A percentile compares a stretch with the other conserved stretches of the same genome.
phyloP scores from a whole-genome alignment of 1,284 basidiomycete species.

The Ustilago xerochloae region DNA sequence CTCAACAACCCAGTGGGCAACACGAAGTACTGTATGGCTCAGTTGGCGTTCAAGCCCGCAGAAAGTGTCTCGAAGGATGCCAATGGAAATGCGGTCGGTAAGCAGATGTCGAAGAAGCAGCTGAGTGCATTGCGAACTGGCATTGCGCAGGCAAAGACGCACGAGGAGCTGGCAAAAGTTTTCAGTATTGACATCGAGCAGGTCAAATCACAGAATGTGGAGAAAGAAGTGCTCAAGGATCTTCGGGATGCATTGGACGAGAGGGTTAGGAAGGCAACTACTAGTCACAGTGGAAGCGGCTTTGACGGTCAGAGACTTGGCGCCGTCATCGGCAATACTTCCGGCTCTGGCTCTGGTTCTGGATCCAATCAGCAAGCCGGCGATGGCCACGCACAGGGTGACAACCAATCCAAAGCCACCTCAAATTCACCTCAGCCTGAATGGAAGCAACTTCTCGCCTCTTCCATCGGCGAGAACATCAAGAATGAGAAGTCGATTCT shows the following conservation, averaged over 20 bases:
- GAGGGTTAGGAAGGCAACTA: conserved; percentile 11
- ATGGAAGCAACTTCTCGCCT: conserved; percentile 58
- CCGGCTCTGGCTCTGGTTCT: neutral
- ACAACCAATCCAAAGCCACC: conserved; percentile 35
- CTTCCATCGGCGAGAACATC: conserved; percentile 48
- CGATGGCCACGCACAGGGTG: conserved; percentile 32
- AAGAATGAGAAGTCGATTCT: conserved; percentile 61
- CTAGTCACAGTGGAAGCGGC: conserved; percentile 1
- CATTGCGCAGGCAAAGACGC: conserved; percentile 50
- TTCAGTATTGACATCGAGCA: conserved; percentile 41
- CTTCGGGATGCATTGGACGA: conserved; percentile 22
- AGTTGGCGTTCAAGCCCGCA: conserved; percentile 64
- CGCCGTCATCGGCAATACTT: conserved; percentile 29
- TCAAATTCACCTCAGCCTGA: conserved; percentile 55
- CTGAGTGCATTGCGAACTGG: conserved; percentile 28
- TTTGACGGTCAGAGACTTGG: conserved; percentile 34
- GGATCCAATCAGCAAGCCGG: conserved; percentile 16
- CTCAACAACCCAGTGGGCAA: conserved; percentile 80
- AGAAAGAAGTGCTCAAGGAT: conserved; percentile 27
- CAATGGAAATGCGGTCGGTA: conserved; percentile 2
- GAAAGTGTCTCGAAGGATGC: conserved; percentile 15
- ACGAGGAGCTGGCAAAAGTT: conserved; percentile 43
- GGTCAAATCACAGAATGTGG: conserved; percentile 19
- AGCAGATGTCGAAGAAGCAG: conserved; percentile 35
- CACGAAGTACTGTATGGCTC: conserved; percentile 87